Conservation (phyloP, 176 grass and related monocot genomes). For the Oryza rufipogon region DNA sequence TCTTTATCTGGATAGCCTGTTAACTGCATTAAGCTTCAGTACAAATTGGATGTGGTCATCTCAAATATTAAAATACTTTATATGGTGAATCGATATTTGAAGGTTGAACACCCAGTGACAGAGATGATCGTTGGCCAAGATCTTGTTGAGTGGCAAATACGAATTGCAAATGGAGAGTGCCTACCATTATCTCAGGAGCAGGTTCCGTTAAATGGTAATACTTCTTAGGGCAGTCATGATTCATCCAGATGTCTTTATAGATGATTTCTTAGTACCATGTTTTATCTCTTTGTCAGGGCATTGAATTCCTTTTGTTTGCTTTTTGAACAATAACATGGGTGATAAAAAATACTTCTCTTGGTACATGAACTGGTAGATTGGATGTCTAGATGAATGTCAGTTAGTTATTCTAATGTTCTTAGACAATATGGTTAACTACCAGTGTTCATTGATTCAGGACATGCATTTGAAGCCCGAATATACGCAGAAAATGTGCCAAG, state of each 20-base stretch:
- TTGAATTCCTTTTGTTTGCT: not conserved
- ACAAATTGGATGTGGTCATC: not conserved
- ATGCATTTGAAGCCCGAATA: slow-evolving; percentile 97
- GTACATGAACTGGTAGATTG: not conserved
- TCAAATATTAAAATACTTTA: slow-evolving; percentile 17
- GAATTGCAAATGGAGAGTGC: slow-evolving; percentile 87
- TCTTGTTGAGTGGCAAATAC: slow-evolving; percentile 99
- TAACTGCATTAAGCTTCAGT: slow-evolving; percentile 4
- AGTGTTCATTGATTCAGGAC: slow-evolving; percentile 54
- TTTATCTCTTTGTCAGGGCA: not conserved
- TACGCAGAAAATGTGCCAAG: slow-evolving; percentile 98
- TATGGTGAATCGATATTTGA: slow-evolving; percentile 32
- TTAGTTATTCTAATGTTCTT: slow-evolving; percentile 11
- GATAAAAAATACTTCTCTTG: not conserved
- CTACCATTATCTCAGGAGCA: slow-evolving; percentile 80
- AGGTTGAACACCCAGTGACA: slow-evolving; percentile 97
- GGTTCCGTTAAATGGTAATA: slow-evolving; percentile 77
- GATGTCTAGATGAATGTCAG: not conserved
- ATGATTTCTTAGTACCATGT: not conserved
- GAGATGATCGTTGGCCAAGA: slow-evolving; percentile 99
- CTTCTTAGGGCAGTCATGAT: slow-evolving; percentile 26
- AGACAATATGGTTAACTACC: slow-evolving; percentile 30
- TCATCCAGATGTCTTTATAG: not conserved
- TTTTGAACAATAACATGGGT: not conserved
- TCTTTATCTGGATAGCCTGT: not conserved